Evolutionary conservation across 768 basidiomycete genomes (phyloP).

Genomic region (Lactarius trivialis): DNA sequence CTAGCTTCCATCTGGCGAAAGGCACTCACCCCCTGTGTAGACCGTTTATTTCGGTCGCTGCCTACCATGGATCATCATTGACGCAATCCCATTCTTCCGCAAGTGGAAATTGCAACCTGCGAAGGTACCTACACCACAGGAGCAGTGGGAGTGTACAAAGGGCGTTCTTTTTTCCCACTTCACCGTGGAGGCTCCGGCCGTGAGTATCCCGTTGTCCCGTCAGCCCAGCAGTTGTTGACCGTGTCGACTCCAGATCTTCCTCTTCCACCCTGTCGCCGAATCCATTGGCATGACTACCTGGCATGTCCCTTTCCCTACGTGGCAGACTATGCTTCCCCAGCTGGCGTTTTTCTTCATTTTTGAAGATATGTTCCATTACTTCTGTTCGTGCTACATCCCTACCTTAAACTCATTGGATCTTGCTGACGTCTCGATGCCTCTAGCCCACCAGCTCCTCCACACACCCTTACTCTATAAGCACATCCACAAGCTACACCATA

Average conservation of each 20-base stretch:
- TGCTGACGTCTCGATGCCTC: slow-evolving; percentile 9
- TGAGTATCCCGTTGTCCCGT: slow-evolving; percentile 33
- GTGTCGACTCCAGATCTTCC: slow-evolving; percentile 57
- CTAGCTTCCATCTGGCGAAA: neutral
- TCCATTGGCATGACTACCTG: slow-evolving; percentile 84
- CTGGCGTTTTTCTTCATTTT: slow-evolving; percentile 88
- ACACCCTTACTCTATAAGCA: slow-evolving; percentile 79
- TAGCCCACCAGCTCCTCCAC: slow-evolving; percentile 88
- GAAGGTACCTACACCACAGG: slow-evolving; percentile 70
- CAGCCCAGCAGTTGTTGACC: neutral
- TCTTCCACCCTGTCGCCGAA: slow-evolving; percentile 89
- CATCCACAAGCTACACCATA: slow-evolving; percentile 97
- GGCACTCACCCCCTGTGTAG: slow-evolving; percentile 34
- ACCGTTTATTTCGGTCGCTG: slow-evolving; percentile 95
- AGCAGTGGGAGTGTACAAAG: slow-evolving; percentile 97
- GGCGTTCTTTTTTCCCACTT: slow-evolving; percentile 92
- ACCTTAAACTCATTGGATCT: neutral
- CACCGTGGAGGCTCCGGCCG: slow-evolving; percentile 86
- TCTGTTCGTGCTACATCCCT: slow-evolving; percentile 41
- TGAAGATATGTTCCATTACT: slow-evolving; percentile 94
- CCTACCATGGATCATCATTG: slow-evolving; percentile 93
- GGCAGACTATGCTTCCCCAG: slow-evolving; percentile 65
- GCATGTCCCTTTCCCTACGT: slow-evolving; percentile 84
- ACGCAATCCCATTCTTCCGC: slow-evolving; percentile 88
- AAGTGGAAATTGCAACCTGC: slow-evolving; percentile 89